Conservation (phyloP, 495 filamentous ascomycete genomes). For the Hypomontagnella submonticulosa region DNA sequence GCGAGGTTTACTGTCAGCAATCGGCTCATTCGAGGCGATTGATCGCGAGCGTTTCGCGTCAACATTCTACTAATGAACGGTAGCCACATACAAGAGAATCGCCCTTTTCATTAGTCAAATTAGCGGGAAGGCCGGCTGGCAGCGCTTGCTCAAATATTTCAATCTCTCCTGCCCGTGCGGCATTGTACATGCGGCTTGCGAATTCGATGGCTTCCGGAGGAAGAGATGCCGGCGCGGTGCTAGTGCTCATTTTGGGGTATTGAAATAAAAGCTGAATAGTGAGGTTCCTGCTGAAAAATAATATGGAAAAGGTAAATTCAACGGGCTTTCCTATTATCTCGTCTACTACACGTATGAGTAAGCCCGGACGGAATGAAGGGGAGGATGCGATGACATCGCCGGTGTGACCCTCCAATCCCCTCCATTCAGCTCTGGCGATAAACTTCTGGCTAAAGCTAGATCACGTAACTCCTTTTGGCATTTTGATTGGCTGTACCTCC, state of each 20-base stretch:
- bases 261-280: not conserved
- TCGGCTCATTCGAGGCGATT: not conserved
- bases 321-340: not conserved
- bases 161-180: slow-evolving; percentile 60
- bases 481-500: too few relatives aligned
- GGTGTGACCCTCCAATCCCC: slow-evolving; percentile 5
- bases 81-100: slow-evolving; percentile 59
- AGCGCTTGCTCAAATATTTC: slow-evolving; percentile 62
- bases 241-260: slow-evolving; percentile 27
- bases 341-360: not conserved
- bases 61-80: not conserved
- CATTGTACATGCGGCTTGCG: slow-evolving; percentile 62
- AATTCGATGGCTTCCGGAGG: slow-evolving; percentile 64
- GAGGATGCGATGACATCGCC: slow-evolving; percentile 22
- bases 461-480: not conserved
- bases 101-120: slow-evolving; percentile 67
- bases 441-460: not conserved
- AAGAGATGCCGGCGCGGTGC: slow-evolving; percentile 34
- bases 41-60: too few relatives aligned
- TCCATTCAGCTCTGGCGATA: not conserved
- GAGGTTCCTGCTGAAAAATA: not conserved
- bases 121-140: slow-evolving; percentile 61
- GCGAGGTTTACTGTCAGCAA: not conserved
- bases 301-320: not conserved
- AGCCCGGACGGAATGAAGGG: slow-evolving; percentile 1